phyloP scores from a whole-genome alignment of 2,329 filamentous ascomycete species.

The Apiospora phragmitis region DNA sequence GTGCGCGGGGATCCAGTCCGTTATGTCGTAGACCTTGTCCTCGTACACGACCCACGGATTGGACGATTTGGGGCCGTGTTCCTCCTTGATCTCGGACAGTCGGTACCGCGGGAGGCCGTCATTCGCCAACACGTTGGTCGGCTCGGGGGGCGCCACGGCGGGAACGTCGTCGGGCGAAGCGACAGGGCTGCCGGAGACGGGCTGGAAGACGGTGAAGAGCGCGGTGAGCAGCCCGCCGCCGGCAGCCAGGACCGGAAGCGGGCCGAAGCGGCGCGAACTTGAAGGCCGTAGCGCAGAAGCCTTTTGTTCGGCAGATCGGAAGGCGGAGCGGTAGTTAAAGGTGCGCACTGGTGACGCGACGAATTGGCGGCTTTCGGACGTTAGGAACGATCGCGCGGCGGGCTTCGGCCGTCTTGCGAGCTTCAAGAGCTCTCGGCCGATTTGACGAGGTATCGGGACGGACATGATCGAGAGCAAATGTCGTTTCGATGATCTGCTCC shows the following conservation, averaged over 20 bases:
- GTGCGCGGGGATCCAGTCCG: constrained; percentile 65
- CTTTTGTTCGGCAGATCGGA: background rate
- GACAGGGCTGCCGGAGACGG: constrained; percentile 21
- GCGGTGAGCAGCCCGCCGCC: constrained; percentile 28
- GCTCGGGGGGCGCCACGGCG: constrained; percentile 11
- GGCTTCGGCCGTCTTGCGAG: background rate
- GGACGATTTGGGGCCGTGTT: constrained; percentile 52
- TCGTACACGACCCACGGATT: constrained; percentile 65
- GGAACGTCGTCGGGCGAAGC: constrained; percentile 15
- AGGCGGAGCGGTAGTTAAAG: background rate
- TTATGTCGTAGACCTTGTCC: constrained; percentile 70
- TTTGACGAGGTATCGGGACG: background rate
- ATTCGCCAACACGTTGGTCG: constrained; percentile 33
- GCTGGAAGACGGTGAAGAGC: constrained; percentile 27
- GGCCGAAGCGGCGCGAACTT: constrained; percentile 5
- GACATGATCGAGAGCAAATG: background rate
- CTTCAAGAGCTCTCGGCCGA: constrained; percentile 11
- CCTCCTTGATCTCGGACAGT: constrained; percentile 47
- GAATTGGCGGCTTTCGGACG: background rate
- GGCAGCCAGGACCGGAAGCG: constrained; percentile 27
- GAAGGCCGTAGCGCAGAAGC: background rate
- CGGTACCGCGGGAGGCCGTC: constrained; percentile 49
- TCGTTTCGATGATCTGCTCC: background rate
- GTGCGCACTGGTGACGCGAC: background rate
- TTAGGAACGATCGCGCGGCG: background rate